Evolutionary conservation across 768 basidiomycete genomes (phyloP).

Genomic region (Tubosaeta sp.): DNA sequence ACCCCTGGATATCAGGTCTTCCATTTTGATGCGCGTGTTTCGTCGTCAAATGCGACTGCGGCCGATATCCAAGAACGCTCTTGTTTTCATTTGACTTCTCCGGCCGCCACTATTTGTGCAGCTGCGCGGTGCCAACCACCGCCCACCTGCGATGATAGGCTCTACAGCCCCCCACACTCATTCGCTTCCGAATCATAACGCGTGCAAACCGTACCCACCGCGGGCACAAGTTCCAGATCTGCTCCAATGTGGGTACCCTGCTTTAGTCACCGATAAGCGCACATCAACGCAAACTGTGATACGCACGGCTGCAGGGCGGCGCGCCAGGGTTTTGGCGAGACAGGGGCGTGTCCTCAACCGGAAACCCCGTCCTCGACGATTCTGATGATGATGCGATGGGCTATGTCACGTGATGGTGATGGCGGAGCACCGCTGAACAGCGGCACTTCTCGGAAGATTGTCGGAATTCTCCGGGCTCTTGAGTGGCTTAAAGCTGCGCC

Average conservation of each 20-base stretch:
- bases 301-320: background rate
- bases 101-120: slow-evolving; percentile 3
- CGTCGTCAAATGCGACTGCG: slow-evolving; percentile 30
- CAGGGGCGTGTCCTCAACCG: background rate
- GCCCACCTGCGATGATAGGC: slow-evolving; percentile 3
- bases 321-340: background rate
- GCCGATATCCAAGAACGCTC: slow-evolving; percentile 22
- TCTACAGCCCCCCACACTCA: slow-evolving; percentile 1
- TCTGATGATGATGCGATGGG: no score
- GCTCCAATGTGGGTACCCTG: background rate
- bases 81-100: slow-evolving; percentile 9
- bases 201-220: slow-evolving; percentile 9
- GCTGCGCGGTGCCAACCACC: background rate
- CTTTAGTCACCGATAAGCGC: slow-evolving; percentile 7
- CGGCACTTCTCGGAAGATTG: slow-evolving; percentile 19
- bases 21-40: slow-evolving; percentile 37
- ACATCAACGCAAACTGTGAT: background rate
- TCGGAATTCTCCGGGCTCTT: slow-evolving; percentile 25
- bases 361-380: background rate
- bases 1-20: slow-evolving; percentile 29
- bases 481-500: slow-evolving; percentile 18
- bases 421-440: background rate
- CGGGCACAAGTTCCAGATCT: slow-evolving; percentile 8
- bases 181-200: slow-evolving; percentile 8
- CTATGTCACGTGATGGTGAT: no score